Base-by-base conservation (phyloP, 768 basidiomycete species). In the Lactifluus echinatus region DNA sequence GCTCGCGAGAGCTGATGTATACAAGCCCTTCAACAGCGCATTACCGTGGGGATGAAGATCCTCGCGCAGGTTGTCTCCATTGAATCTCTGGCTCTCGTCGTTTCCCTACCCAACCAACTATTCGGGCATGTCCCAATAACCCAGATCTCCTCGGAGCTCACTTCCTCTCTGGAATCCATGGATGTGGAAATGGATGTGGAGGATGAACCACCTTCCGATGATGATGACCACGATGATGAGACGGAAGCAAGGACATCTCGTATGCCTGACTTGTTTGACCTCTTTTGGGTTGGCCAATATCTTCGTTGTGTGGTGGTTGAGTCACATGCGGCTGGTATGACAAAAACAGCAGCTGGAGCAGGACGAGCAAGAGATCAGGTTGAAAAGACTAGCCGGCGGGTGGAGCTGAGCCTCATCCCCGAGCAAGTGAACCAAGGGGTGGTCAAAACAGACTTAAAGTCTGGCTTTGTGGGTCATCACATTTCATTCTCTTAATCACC, bases 31-130 rank as follows among this genome's bases (percentile, higher is more conserved):
- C 44, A 33, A 55, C 39, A 94, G 91, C 83, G 92, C 63, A 74
- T 96, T 12, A 72, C 76, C 43, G 74, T 83, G 34, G 94, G 93
- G 36, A 93, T 92, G 80, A 92, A 85, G 67, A 78, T 97, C 21
- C 74, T 98, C 34, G 86, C 84, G n/a, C 88, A 93, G 72, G 79
- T 99, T 50, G 78, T 90, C 63, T 80, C 87, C 26, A 80, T 98
- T 51, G 83, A 91, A 60, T 89, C 94, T 11, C 82, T 99, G 34
- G 87, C 91, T 44, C 79, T 99, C 57, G 79, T 98, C 56, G 76
- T 98, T 28, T 97, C 95, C 17, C 77, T 99, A n/a, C 95, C 96
- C 17, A 90, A 94, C 65, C 94, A 97, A 71, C 82, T 99, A 37
- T 80, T 89, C 63, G 96, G 82, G 8, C 93, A 99, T 71, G 78